Evolutionary conservation across 768 basidiomycete genomes (phyloP), one percentile per base, ranked within the genome.

Genomic region (Daedalea quercina): DNA sequence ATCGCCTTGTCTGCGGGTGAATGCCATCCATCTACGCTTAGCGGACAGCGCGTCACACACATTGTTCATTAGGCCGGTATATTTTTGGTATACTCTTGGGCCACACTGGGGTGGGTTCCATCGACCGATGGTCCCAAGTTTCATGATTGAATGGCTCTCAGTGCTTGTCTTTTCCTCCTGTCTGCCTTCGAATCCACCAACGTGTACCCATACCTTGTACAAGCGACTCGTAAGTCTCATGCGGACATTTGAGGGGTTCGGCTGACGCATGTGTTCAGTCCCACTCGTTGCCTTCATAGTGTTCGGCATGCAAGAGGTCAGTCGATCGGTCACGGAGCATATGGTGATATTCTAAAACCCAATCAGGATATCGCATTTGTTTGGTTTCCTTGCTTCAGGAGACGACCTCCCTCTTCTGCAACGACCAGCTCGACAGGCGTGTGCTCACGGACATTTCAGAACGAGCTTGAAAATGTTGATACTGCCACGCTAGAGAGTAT

Each of bases 271-370:
- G 9, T 19, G 44, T 35, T 33, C 51, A 81, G 80, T 83, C 22
- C 81, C 81, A 0, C 60, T 81, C 17, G 70, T 67, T 0, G 74
- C 76, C 2, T 70, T 75, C 46, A 46, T 78, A 31, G 62, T 80
- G 4, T 78, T 82, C 59, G 80, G 75, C 26, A 66, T 71, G 7
- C 78, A 79, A 55, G 71, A 68, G 70, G 81, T 76, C 53, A 42
- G 33, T 20, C 17, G 11, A 4, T 23, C 49, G n/a, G 17, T 41
- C 22, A 40, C 2, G 23, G 17, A 17, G 8, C 31, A 15, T 24
- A 13, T 41, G 6, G 22, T 44, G 17, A 12, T 40, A 2, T 26
- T 37, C 49, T 25, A 34, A 24, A n/a, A 3, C 3, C 3, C 22
- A 28, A 3, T 1, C 17, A 61, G 60, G 60, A 61, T 24, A 53